phyloP scores from a whole-genome alignment of 2,329 filamentous ascomycete species.

The Botryotinia globosa region DNA sequence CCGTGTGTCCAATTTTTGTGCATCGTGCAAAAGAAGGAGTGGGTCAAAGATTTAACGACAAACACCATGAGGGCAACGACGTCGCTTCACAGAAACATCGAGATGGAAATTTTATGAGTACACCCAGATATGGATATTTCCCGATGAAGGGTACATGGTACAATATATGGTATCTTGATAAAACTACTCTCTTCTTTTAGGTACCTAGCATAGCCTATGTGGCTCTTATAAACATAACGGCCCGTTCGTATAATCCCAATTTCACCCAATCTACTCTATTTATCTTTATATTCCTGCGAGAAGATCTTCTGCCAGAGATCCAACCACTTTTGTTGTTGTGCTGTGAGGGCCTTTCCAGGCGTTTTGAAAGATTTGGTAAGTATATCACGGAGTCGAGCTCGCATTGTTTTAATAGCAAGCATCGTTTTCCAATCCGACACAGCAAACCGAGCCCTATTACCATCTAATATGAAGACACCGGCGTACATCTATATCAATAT shows the following conservation, averaged over 20 bases:
- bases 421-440: slow-evolving; percentile 87
- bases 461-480: slow-evolving; percentile 82
- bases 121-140: not conserved
- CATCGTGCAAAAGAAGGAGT: not conserved
- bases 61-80: not conserved
- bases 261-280: slow-evolving; percentile 21
- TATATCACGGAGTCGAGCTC: slow-evolving; percentile 71
- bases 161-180: not conserved
- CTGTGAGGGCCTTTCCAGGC: slow-evolving; percentile 59
- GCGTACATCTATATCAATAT: slow-evolving; percentile 65
- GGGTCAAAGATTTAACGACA: not conserved
- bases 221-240: not conserved
- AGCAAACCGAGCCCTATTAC: slow-evolving; percentile 80
- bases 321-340: slow-evolving; percentile 70
- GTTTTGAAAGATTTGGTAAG: slow-evolving; percentile 68
- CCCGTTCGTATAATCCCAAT: not conserved
- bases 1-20: not conserved
- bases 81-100: not conserved
- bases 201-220: not conserved
- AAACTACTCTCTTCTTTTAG: slow-evolving; percentile 2
- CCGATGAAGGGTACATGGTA: not conserved
- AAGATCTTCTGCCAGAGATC: slow-evolving; percentile 73
- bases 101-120: not conserved
- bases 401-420: slow-evolving; percentile 81
- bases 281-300: slow-evolving; percentile 40